Conservation (phyloP, 805 yeast genomes). For the Metschnikowia borealis region DNA sequence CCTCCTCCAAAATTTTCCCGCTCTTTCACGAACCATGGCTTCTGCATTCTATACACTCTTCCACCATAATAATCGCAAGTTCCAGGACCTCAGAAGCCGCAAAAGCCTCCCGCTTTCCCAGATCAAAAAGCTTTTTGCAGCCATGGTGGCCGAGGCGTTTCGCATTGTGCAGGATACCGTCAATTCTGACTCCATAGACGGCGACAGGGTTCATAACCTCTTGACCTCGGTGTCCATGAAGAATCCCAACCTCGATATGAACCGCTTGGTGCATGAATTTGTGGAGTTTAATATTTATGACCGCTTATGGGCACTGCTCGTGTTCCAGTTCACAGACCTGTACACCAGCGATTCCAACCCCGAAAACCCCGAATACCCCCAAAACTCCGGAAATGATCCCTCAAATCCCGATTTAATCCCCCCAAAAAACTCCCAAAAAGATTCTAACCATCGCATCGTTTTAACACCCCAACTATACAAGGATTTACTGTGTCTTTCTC, state of each 20-base stretch:
- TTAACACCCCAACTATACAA: slow-evolving; percentile 32
- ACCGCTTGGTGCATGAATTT: slow-evolving; percentile 58
- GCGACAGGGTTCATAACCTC: slow-evolving; percentile 31
- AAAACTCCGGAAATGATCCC: neutral
- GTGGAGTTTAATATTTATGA: slow-evolving; percentile 68
- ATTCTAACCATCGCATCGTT: neutral
- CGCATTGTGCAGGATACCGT: slow-evolving; percentile 37
- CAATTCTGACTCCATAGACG: slow-evolving; percentile 30
- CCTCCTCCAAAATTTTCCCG: slow-evolving; percentile 35
- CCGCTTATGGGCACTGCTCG: slow-evolving; percentile 54
- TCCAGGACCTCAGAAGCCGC: slow-evolving; percentile 26
- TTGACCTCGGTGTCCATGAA: slow-evolving; percentile 27
- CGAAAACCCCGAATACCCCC: neutral
- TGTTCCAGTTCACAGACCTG: slow-evolving; percentile 28
- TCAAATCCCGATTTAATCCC: neutral
- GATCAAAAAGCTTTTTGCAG: slow-evolving; percentile 29
- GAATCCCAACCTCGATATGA: slow-evolving; percentile 44
- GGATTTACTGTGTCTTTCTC: slow-evolving; percentile 36
- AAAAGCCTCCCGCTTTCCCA: slow-evolving; percentile 23
- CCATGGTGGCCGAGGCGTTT: slow-evolving; percentile 33
- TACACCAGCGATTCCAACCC: neutral
- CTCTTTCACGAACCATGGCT: slow-evolving; percentile 38
- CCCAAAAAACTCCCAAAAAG: neutral
- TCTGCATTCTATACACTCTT: slow-evolving; percentile 35
- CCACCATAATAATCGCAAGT: slow-evolving; percentile 38